Percentiles rank a stretch among this genome's conserved stretches.
These are phyloP conservation scores for Epicoccum nigrum DNA, from an alignment of 2,329 filamentous ascomycete genomes.

Conservation along the genomic window DNA sequence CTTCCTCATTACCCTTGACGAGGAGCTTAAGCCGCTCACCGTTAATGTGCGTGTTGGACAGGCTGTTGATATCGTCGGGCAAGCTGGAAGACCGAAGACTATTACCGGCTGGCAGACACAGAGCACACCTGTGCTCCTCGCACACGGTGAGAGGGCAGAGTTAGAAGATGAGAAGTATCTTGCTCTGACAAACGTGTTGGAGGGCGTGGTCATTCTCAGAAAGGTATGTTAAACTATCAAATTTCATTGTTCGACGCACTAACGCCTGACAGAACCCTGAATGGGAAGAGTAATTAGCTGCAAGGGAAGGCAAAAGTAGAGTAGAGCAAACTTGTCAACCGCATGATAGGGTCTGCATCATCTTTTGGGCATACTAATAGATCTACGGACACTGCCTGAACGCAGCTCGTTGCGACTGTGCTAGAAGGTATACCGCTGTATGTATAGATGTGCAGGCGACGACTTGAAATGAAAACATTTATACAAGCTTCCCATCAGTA, in stretches of 20 bases:
- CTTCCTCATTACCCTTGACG: constrained; percentile 94
- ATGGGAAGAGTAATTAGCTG: constrained; percentile 49
- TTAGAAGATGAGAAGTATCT: constrained; percentile 98
- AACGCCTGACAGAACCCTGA: constrained; percentile 50
- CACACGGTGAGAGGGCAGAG: constrained; percentile 95
- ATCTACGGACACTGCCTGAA: constrained; percentile 28
- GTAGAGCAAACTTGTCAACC: constrained; percentile 8
- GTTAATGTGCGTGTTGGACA: constrained; percentile 98
- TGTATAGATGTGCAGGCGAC: constrained; percentile 36
- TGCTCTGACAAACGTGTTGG: constrained; percentile 85
- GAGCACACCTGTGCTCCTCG: constrained; percentile 93
- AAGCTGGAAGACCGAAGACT: constrained; percentile 96
- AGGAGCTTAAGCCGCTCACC: constrained; percentile 89
- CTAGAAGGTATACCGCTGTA: constrained; percentile 30
- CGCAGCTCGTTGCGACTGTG: constrained; percentile 3
- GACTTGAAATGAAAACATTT: constrained; percentile 35
- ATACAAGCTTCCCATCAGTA: no score
- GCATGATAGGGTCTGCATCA: constrained; percentile 23
- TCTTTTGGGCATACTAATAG: constrained; percentile 37
- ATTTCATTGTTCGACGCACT: constrained; percentile 5
- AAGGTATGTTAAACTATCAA: constrained; percentile 69
- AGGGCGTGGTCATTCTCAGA: constrained; percentile 93
- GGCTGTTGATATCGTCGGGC: constrained; percentile 96
- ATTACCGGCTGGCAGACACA: constrained; percentile 99
- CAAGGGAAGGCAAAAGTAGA: background rate